Base-by-base conservation (phyloP, 2,329 filamentous ascomycete species). In the Diplodia seriata region DNA sequence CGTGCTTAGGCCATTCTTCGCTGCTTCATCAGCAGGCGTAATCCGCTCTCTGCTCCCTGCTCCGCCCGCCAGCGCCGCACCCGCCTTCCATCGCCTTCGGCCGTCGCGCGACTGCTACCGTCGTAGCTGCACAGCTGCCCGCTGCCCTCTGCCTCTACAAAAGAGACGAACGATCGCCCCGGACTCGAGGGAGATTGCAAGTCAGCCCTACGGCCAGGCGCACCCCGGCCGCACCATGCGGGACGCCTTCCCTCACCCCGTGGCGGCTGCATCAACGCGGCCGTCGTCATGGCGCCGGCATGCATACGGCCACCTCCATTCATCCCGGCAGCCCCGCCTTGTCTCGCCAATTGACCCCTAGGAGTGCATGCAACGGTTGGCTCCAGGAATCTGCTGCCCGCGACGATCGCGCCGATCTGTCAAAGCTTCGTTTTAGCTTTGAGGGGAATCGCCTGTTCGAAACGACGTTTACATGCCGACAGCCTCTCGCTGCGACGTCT, bases 121-220 rank as follows among this genome's bases (percentile, higher is more conserved):
- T 6, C 2, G 40, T 5, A 49, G 38, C 56, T 18, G 20, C 15
- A 18, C 26, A 4, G 3, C 56, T 38, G 36, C 36, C 36, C 9
- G 2, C 36, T 38, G 36, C 36, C 36, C 36, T 38, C 36, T 38
- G 36, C 36, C 9, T 38, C 36, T 38, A 12, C 36, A 38, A 3
- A 11, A 4, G 8, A 11, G 7, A 38, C 15, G 6, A n/a, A 15
- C 29, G 26, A 54, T n/a, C 26, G 14, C 15, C 15, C 26, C 12
- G 4, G 12, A 33, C 18, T 14, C 51, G 26, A 54, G 23, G 14
- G 29, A 31, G 36, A 8, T 18, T 23, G 31, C 20, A 61, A 29
- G 26, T 49, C 56, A 61, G 56, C 56, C 56, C 56, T 61, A 49
- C 36, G 29, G 38, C 38, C 18, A 61, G 56, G 56, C 38, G 43